Evolutionary conservation across 1,139 yeast species (phyloP).

Genomic region (Geotrichum cucujoidarum): DNA sequence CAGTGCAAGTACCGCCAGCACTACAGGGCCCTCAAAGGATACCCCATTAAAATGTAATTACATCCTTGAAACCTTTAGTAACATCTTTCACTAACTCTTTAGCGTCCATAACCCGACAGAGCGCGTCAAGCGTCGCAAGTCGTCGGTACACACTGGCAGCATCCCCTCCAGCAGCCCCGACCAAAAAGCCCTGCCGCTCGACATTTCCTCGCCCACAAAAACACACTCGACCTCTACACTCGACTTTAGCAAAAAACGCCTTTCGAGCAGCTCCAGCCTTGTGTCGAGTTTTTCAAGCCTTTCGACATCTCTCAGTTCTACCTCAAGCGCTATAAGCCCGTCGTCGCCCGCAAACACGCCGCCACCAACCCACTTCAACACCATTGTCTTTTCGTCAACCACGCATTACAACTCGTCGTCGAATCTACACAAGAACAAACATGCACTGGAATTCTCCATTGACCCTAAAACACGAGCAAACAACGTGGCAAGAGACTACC

Average conservation of each 20-base stretch:
- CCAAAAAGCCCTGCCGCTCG: not conserved
- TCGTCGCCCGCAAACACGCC: not conserved
- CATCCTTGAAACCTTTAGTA: not conserved
- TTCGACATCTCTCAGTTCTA: not conserved
- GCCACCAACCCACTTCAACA: slow-evolving; percentile 8
- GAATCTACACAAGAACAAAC: not conserved
- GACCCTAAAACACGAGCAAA: slow-evolving; percentile 2
- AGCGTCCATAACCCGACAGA: slow-evolving; percentile 10
- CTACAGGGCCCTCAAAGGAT: slow-evolving; percentile 28
- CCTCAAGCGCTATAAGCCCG: not conserved
- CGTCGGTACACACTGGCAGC: not conserved
- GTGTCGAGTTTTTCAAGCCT: not conserved
- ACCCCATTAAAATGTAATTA: slow-evolving; percentile 25
- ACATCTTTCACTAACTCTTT: not conserved
- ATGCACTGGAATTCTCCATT: slow-evolving; percentile 1
- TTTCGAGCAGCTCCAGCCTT: not conserved
- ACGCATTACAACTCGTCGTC: not conserved
- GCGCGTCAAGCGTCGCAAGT: slow-evolving; percentile 5
- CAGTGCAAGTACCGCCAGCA: slow-evolving; percentile 28
- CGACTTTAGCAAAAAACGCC: not conserved
- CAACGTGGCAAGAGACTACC: not conserved
- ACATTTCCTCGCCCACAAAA: not conserved
- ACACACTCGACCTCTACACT: not conserved
- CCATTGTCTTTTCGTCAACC: slow-evolving; percentile 15
- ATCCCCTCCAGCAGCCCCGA: not conserved